These are phyloP conservation scores for Nicotiana knightiana DNA, from an alignment of 257 asterid genomes.

Conservation along the genomic window DNA sequence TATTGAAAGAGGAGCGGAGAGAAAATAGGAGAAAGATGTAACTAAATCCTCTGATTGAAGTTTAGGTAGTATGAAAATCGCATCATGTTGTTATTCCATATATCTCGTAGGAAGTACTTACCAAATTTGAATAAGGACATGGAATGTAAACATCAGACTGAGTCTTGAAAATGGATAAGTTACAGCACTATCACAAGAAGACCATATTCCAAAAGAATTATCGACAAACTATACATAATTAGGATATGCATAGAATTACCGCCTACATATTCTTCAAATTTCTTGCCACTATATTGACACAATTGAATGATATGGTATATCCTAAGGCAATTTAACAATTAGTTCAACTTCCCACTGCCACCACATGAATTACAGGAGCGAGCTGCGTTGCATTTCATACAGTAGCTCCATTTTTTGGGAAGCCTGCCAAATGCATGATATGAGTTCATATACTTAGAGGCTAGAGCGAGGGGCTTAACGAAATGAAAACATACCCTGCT, in stretches of 20 bases:
- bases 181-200: background rate
- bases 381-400: conserved; percentile 78
- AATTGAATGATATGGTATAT: background rate
- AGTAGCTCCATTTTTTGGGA: conserved; percentile 96
- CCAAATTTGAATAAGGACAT: background rate
- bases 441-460: background rate
- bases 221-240: background rate
- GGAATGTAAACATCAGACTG: background rate
- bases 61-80: background rate
- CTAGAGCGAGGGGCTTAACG: background rate
- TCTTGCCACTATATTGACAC: background rate
- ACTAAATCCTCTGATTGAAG: too few species aligned
- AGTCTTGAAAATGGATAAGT: background rate
- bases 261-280: background rate
- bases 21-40: too few species aligned
- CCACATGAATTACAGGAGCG: conserved; percentile 73
- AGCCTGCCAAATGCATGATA: conserved; percentile 40
- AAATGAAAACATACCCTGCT: conserved; percentile 55
- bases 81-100: background rate
- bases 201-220: background rate
- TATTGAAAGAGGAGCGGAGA: too few species aligned
- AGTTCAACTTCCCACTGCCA: conserved; percentile 69
- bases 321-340: background rate
- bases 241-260: background rate
- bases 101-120: background rate